A percentile compares a stretch with the other conserved stretches of the same genome.
Evolutionary conservation across 2,329 filamentous ascomycete species (phyloP).

Genomic region (Diaporthe eres): DNA sequence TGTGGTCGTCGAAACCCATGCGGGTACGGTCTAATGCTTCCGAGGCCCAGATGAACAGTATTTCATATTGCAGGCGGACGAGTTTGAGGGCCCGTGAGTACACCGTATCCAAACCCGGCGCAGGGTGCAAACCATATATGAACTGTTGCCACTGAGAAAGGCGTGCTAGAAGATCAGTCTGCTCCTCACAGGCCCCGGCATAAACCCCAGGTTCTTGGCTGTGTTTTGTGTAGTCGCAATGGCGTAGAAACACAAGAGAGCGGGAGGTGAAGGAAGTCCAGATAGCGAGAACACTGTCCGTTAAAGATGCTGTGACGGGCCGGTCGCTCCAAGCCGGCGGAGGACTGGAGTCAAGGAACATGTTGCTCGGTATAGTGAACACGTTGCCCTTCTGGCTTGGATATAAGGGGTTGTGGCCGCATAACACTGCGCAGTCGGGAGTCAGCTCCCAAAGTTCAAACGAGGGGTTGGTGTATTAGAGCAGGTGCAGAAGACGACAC

Average conservation of each 20-base stretch:
- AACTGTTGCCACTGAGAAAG: constrained; percentile 1
- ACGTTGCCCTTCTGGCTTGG: constrained; percentile 22
- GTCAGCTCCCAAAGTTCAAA: not conserved
- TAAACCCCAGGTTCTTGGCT: not conserved
- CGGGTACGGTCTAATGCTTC: constrained; percentile 28
- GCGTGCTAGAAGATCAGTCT: not conserved
- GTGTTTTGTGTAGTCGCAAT: constrained; percentile 15
- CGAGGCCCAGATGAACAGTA: constrained; percentile 3
- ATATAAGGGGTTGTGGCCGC: constrained; percentile 24
- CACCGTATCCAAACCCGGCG: not conserved
- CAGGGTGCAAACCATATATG: not conserved
- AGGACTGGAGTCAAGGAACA: constrained; percentile 17
- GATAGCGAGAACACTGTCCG: not conserved
- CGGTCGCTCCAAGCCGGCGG: not conserved
- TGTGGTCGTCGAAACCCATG: constrained; percentile 4
- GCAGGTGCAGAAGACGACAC: not conserved
- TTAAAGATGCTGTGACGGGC: not conserved
- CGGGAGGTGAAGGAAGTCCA: constrained; percentile 14
- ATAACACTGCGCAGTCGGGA: not conserved
- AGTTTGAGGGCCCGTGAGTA: constrained; percentile 2
- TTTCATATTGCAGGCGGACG: constrained; percentile 7
- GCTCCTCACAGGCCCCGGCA: not conserved
- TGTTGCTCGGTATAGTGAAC: constrained; percentile 5
- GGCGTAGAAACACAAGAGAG: constrained; percentile 2
- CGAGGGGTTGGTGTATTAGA: not conserved